These are phyloP conservation scores for Cladosporium sp. DNA, from an alignment of 2,329 filamentous ascomycete genomes.

Conservation along the genomic window DNA sequence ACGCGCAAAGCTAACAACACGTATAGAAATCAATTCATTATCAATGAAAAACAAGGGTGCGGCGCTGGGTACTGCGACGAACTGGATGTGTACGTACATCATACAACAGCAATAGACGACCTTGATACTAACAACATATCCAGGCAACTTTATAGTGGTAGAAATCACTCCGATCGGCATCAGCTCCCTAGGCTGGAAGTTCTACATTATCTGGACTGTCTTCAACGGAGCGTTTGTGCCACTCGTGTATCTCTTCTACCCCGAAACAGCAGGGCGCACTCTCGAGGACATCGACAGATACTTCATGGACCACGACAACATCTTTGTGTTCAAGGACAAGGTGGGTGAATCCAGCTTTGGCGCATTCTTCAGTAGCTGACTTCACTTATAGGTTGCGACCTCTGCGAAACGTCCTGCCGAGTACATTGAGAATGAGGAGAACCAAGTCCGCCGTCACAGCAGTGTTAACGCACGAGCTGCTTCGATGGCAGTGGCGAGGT, in stretches of 20 bases:
- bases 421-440: conserved; percentile 51
- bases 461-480: conserved; percentile 37
- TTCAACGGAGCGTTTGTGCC: conserved; percentile 53
- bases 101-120: background rate
- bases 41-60: conserved; percentile 51
- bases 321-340: conserved; percentile 52
- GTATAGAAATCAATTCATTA: conserved; percentile 51
- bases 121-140: background rate
- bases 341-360: conserved; percentile 27
- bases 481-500: conserved; percentile 23
- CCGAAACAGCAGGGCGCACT: conserved; percentile 36
- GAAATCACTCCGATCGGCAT: conserved; percentile 36
- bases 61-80: conserved; percentile 51
- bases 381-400: conserved; percentile 36
- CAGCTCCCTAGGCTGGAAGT: conserved; percentile 33
- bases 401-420: conserved; percentile 48
- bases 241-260: conserved; percentile 44
- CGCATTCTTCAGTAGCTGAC: background rate
- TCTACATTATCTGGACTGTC: conserved; percentile 50
- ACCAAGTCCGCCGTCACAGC: conserved; percentile 37
- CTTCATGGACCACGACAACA: conserved; percentile 26
- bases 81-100: conserved; percentile 41
- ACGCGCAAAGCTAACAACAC: background rate
- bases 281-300: conserved; percentile 34
- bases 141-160: conserved; percentile 48